Evolutionary conservation across 306 rosid genomes (phyloP).

Genomic region (Astragalus membranaceus): DNA sequence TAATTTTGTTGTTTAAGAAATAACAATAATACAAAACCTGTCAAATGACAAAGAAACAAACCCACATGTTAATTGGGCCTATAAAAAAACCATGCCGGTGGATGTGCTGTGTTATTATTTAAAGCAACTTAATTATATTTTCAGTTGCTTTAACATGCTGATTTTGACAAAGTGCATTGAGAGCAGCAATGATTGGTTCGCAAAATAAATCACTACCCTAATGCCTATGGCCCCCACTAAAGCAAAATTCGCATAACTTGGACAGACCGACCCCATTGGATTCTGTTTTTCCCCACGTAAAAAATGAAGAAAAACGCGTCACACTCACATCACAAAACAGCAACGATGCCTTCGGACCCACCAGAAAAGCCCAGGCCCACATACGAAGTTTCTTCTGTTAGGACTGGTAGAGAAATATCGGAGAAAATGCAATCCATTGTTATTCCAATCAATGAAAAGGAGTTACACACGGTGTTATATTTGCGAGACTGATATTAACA

Average conservation of each 20-base stretch:
- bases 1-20: not conserved
- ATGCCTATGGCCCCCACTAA: not conserved
- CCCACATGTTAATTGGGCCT: not conserved
- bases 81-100: conserved; percentile 12
- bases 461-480: too few relatives aligned
- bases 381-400: too few relatives aligned
- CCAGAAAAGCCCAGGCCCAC: not conserved
- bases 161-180: not conserved
- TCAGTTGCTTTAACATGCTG: not conserved
- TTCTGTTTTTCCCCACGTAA: not conserved
- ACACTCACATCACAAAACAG: not conserved
- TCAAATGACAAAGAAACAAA: not conserved
- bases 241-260: conserved; percentile 3
- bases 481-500: too few relatives aligned
- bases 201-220: not conserved
- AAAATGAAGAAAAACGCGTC: not conserved
- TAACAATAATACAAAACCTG: not conserved
- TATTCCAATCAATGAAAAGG: too few relatives aligned
- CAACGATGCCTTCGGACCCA: conserved; percentile 9
- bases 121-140: not conserved
- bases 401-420: too few relatives aligned
- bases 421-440: too few relatives aligned
- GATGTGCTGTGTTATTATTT: not conserved
- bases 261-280: not conserved
- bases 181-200: conserved; percentile 2